Evolutionary conservation across 306 rosid genomes (phyloP).

Genomic region (Sindora glabra): DNA sequence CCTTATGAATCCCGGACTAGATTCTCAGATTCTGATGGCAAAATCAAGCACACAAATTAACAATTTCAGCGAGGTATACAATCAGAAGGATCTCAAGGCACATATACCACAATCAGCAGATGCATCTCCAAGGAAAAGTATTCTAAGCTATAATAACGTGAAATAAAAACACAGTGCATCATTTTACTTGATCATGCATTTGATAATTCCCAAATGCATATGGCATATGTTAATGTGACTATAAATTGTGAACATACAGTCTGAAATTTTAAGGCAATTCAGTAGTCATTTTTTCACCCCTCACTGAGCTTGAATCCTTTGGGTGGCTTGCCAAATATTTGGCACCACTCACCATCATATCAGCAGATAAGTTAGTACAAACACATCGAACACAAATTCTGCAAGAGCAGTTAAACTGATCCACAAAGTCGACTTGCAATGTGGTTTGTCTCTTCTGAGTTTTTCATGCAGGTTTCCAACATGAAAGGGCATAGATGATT

Average conservation of each 20-base stretch:
- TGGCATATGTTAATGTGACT: too few species aligned
- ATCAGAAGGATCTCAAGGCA: too few species aligned
- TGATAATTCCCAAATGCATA: too few species aligned
- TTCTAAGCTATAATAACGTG: background rate
- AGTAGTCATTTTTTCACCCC: background rate
- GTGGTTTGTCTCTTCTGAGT: background rate
- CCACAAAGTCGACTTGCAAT: constrained; percentile 9
- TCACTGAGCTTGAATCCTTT: too few species aligned
- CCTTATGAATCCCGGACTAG: too few species aligned
- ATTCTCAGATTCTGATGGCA: too few species aligned
- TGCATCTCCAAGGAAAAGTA: background rate
- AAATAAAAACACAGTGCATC: background rate
- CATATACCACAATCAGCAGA: too few species aligned
- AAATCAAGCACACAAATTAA: too few species aligned
- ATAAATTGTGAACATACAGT: background rate
- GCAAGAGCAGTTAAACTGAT: background rate
- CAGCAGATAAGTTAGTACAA: background rate
- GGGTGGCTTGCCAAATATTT: too few species aligned
- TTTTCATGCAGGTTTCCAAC: constrained; percentile 64
- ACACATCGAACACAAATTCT: constrained; percentile 2
- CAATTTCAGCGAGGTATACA: too few species aligned
- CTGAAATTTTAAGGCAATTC: background rate
- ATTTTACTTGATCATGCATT: too few species aligned
- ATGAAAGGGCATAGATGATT: constrained; percentile 63
- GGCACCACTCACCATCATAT: too few species aligned